Base-by-base conservation (phyloP, 1,284 basidiomycete genomes). In the Bondarzewia mesenterica region DNA sequence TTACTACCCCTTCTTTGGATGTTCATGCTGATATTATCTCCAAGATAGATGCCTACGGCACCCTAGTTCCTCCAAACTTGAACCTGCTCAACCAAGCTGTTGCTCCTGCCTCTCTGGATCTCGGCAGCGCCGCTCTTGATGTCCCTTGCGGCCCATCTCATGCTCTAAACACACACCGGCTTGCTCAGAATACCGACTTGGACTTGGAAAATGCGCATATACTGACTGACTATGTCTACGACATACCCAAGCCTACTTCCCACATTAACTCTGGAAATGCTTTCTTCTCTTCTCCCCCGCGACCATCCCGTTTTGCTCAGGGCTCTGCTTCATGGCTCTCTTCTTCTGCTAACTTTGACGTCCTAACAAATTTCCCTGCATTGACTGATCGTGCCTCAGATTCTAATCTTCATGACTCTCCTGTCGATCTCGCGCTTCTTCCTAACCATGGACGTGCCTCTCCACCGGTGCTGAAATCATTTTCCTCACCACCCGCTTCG, bases 401-500 rank as follows among this genome's bases (percentile, higher is more conserved):
- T n/a, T n/a, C n/a, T n/a, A n/a, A n/a, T n/a, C n/a, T n/a, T n/a
- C n/a, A n/a, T n/a, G n/a, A n/a, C n/a, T n/a, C n/a, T n/a, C n/a
- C n/a, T n/a, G n/a, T n/a, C n/a, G n/a, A n/a, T n/a, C n/a, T n/a
- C n/a, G n/a, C n/a, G n/a, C n/a, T n/a, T n/a, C n/a, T n/a, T n/a
- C n/a, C n/a, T n/a, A n/a, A n/a, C n/a, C n/a, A n/a, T n/a, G n/a
- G n/a, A n/a, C 42, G 42, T 27, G 22, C 6, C 15, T 15, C 15
- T 10, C 38, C 38, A 14, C 36, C 36, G 15, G 23, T 25, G 5
- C 14, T 39, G 2, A 41, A 41, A 29, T 39, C 45, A 2, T 47
- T 47, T 20, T 47, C 45, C 12, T 47, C 45, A 10, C 45, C 45
- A 5, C 45, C 45, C 7, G 22, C n/a, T 3, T 37, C 21, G 25